Evolutionary conservation across 2,329 filamentous ascomycete genomes (phyloP), one percentile per base, ranked within the genome.

Genomic region (Thielaviopsis euricoi): DNA sequence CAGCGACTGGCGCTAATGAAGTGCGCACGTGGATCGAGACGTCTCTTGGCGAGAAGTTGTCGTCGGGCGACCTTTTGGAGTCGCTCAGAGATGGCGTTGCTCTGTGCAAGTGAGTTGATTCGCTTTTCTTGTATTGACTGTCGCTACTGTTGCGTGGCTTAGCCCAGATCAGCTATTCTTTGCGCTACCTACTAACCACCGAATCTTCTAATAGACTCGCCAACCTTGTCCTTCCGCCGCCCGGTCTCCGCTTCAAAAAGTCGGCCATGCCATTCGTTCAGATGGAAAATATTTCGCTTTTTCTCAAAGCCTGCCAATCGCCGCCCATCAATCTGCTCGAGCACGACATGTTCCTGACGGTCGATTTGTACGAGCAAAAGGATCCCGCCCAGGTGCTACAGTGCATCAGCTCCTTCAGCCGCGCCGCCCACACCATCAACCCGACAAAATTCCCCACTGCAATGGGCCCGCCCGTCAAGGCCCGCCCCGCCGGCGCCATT

Each of bases 221-320:
- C 66, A 97, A 95, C 67, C 77, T 91, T 58, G 86, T 81, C 33
- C 71, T 86, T 43, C 86, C 87, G 25, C 80, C 84, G 17, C 87
- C 87, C 0, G 85, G 85, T 33, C 80, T 95, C 71, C 89, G 85
- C 69, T 97, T 86, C 79, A 97, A 97, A 73, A 78, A 85, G 67
- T 95, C 90, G 0, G 73, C 82, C 48, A 97, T 97, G 91, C 93
- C 93, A 0, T 98, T 98, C 68, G 91, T 97, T 48, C 93, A 98
- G 71, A 97, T 97, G 90, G 93, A 98, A 71, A 98, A 98, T 69
- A 96, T 98, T 67, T 94, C 90, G 4, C 88, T 95, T 67, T 98
- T 96, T 72, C 81, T 98, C 57, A 83, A 81, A 66, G 89, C 89
- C 61, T 95, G 90, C 74, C 87, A 95, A 71, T 75, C 80, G 55